phyloP scores from a whole-genome alignment of 768 basidiomycete species.

The Dentipellis fragilis region DNA sequence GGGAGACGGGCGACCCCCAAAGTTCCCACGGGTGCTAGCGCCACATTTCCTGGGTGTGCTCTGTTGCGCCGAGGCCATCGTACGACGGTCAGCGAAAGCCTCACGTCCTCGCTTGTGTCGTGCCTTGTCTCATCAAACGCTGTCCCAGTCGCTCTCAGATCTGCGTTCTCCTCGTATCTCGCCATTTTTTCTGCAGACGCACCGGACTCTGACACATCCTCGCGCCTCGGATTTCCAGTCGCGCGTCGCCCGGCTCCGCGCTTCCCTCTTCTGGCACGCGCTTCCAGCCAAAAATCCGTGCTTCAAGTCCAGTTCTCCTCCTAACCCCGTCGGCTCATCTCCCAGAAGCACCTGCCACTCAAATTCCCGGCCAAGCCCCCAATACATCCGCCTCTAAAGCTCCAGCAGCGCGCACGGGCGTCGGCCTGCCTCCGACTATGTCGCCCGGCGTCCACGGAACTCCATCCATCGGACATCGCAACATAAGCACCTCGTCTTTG shows the following conservation, averaged over 20 bases:
- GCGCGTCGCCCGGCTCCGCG: neutral
- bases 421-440: no score
- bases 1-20: conserved; percentile 7
- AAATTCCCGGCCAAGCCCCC: no score
- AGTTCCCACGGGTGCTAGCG: conserved; percentile 10
- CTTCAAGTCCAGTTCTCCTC: neutral
- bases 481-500: neutral
- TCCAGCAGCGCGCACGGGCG: no score
- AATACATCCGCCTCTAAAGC: no score
- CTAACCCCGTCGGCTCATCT: neutral
- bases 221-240: neutral
- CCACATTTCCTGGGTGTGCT: neutral
- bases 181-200: neutral
- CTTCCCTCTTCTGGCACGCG: neutral
- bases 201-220: neutral
- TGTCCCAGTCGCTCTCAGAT: neutral
- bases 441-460: neutral
- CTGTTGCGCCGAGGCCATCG: neutral
- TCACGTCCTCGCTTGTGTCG: neutral
- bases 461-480: neutral
- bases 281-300: neutral
- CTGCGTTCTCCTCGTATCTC: neutral
- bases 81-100: neutral
- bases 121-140: neutral
- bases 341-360: no score